These are phyloP conservation scores for Pleurozium schreberi DNA, from an alignment of 225 moss, liverwort and hornwort genomes.

Conservation along the genomic window DNA sequence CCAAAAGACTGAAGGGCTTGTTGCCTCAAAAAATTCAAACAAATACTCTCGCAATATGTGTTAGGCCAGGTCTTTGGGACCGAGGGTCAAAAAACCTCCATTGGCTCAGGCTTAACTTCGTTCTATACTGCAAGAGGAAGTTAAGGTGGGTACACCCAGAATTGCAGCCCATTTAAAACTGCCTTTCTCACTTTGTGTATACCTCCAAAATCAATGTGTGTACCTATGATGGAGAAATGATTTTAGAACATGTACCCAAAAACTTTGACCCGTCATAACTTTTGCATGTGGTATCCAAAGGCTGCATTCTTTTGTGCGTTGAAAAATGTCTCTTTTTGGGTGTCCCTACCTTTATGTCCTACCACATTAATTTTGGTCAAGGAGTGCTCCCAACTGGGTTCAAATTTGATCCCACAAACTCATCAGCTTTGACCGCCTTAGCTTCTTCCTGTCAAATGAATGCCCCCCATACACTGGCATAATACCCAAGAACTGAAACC, in stretches of 20 bases:
- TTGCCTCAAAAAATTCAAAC: background rate
- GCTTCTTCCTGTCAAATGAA: background rate
- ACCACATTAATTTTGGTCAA: no score
- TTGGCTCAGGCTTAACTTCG: background rate
- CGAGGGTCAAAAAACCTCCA: background rate
- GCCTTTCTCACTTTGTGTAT: no score
- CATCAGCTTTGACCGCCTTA: background rate
- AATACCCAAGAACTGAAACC: background rate
- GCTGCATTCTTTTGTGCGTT: background rate
- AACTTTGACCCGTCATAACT: background rate
- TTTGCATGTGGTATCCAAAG: background rate
- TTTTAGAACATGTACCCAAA: no score
- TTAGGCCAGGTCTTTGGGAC: background rate
- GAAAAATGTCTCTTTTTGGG: no score
- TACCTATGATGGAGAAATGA: background rate
- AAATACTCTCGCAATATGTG: no score
- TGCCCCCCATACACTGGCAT: background rate
- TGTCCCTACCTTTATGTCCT: background rate
- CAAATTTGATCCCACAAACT: background rate
- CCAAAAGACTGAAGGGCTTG: background rate
- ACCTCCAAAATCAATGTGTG: background rate
- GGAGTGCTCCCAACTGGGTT: no score
- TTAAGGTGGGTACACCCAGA: background rate
- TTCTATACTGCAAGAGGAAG: background rate
- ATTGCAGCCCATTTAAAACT: background rate